These are phyloP conservation scores for Polysphondylium violaceum DNA, from an alignment of 78 protist genomes.

Conservation along the genomic window DNA sequence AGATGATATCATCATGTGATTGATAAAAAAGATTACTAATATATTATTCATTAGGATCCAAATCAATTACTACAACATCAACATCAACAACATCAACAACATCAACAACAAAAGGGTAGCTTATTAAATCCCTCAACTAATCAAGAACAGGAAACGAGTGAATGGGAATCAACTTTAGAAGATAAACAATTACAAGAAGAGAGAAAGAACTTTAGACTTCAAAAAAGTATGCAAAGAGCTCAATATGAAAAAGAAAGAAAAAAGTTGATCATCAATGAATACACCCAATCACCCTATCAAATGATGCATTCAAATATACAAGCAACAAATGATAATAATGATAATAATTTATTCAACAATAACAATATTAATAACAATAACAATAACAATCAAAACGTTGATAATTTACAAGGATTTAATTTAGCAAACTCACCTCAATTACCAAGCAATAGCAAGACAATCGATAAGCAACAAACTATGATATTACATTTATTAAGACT, in stretches of 20 bases:
- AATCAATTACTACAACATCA: neutral
- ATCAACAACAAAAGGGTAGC: conserved; percentile 16
- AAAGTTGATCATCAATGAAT: conserved; percentile 30
- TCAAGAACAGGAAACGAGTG: neutral
- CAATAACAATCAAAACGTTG: too few species aligned
- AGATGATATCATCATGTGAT: conserved; percentile 6
- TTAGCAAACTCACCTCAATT: too few species aligned
- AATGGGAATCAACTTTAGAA: conserved; percentile 55
- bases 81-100: neutral
- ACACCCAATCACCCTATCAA: neutral
- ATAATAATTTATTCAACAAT: neutral
- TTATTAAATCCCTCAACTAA: too few species aligned
- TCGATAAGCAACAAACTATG: conserved; percentile 70
- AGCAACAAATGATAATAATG: neutral
- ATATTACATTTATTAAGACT: conserved; percentile 41
- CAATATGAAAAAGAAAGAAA: conserved; percentile 68
- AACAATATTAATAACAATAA: conserved; percentile 1
- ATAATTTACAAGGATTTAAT: too few species aligned
- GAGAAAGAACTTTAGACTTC: conserved; percentile 55
- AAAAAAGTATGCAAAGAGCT: conserved; percentile 57
- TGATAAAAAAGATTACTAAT: neutral
- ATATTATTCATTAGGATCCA: neutral
- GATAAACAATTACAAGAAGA: conserved; percentile 33
- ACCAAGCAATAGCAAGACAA: conserved; percentile 1
- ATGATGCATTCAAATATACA: neutral